These are phyloP conservation scores for Leucocoprinus leucothites DNA, from an alignment of 768 basidiomycete genomes.

Conservation along the genomic window DNA sequence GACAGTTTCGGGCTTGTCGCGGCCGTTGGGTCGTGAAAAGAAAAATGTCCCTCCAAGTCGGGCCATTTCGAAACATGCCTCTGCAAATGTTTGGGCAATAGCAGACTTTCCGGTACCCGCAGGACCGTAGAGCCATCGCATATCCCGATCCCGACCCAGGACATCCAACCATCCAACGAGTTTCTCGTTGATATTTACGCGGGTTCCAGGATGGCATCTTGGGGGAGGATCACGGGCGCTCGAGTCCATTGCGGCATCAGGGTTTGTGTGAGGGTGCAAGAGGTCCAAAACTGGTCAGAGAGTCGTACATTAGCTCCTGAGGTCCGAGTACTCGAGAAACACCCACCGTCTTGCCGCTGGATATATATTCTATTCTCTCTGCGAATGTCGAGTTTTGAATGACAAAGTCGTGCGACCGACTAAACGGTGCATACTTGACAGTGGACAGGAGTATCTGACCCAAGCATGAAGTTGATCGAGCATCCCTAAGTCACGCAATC, in stretches of 20 bases:
- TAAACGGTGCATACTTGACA: too few relatives aligned
- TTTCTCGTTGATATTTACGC: neutral
- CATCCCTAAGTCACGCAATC: too few relatives aligned
- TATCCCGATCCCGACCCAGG: neutral
- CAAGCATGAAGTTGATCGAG: too few relatives aligned
- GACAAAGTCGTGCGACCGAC: too few relatives aligned
- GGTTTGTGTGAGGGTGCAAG: neutral
- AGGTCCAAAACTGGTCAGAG: neutral
- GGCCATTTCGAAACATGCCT: neutral
- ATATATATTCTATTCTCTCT: too few relatives aligned
- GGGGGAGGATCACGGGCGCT: neutral
- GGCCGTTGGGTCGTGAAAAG: neutral
- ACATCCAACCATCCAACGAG: neutral
- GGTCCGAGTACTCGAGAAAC: too few relatives aligned
- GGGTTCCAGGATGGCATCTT: neutral
- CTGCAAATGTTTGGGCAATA: conserved; percentile 6
- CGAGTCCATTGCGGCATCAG: neutral
- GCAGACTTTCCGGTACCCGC: conserved; percentile 13
- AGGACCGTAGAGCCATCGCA: conserved; percentile 7
- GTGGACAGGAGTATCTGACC: too few relatives aligned
- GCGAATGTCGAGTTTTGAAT: too few relatives aligned
- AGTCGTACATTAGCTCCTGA: too few relatives aligned
- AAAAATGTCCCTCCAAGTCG: conserved; percentile 5
- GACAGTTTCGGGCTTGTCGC: neutral
- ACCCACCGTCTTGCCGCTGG: too few relatives aligned